Base-by-base conservation (phyloP, 306 rosid genomes). In the Oemleria cerasiformis region DNA sequence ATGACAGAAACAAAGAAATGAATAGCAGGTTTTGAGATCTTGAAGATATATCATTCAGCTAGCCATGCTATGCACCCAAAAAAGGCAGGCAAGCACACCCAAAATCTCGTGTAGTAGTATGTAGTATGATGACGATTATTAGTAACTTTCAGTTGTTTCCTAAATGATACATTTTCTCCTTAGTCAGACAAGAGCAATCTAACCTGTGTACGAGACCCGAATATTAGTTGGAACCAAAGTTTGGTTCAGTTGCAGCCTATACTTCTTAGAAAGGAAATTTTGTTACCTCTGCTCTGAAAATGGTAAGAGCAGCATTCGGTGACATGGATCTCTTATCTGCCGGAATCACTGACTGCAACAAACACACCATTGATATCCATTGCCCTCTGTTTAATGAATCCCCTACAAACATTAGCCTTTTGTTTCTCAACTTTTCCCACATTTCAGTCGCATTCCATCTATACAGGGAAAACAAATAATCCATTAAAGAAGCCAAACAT, bases 371-470 rank as follows among this genome's bases (percentile, higher is more conserved):
- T 54, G 99, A 87, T 80, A 94, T 91, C 99, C 99, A 94, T 62
- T 94, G 97, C 48, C 99, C 99, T 85, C 99, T 80, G 64, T 94
- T 94, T 59, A 94, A 83, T 30, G 97, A 94, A 86, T 94, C 99
- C 71, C 99, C 99, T 8, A 91, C 99, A 85, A 94, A 94, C 99
- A 94, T 94, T 73, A 94, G 79, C 80, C 99, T 85, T 84, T 91
- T 94, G 59, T 73, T 78, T 82, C 97, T 89, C 82, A 94, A 82
- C 79, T 86, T 91, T 91, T 94, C 97, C 99, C 99, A 94, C 85
- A 94, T 86, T 77, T 89, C 90, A 36, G 58, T 83, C 58, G 78
- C 88, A 73, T 81, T 74, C 96, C 96, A 85, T 78, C 99, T 94
- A 80, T 74, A 83, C 30, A 57, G 2, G 16, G 39, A 64, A 25